Evolutionary conservation across 306 rosid species (phyloP), one percentile per base, ranked within the genome.

Genomic region (Echinosophora koreensis): DNA sequence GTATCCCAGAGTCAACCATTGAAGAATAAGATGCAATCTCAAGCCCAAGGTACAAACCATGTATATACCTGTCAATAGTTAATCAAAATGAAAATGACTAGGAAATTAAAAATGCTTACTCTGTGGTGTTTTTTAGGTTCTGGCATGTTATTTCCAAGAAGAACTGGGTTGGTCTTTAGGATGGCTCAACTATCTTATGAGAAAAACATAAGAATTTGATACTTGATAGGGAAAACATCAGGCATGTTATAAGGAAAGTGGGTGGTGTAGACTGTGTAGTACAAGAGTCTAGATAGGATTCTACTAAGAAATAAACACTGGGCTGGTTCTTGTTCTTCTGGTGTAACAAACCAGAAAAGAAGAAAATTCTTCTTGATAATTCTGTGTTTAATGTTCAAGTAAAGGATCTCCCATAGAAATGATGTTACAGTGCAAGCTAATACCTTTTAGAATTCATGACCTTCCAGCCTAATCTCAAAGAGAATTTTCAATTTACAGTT

Each of bases 11-110:
- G 97, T 95, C 61, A 91, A 76, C 99, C 99, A 95, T 88, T 95
- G 99, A 88, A 95, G 85, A 80, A 95, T 92, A 86, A 95, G 97
- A 97, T 95, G 97, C 97, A 95, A 92, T 90, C 98, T 85, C 98
- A 91, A 91, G 78, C 89, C 94, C 96, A 89, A 89, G 76, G 89
- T 69, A 89, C 89, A 87, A 91, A 93, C 85, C 89, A 89, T 93
- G 90, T 78, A 87, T 58, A 88, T 68, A 88, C 92, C 96, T 88
- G 98, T 91, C 96, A 88, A 91, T 88, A 89, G 86, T 84, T 88
- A 81, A 81, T 88, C 85, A 84, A 86, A 22, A 86, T 82, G 88
- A 89, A 89, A 91, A 87, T 86, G 83, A 85, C 85, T 65, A 77
- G 94, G 89, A 88, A 93, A 87, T 66, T 77, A 82, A 89, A 88